These are phyloP conservation scores for Baorangia bicolor DNA, from an alignment of 768 basidiomycete species.

Conservation along the genomic window DNA sequence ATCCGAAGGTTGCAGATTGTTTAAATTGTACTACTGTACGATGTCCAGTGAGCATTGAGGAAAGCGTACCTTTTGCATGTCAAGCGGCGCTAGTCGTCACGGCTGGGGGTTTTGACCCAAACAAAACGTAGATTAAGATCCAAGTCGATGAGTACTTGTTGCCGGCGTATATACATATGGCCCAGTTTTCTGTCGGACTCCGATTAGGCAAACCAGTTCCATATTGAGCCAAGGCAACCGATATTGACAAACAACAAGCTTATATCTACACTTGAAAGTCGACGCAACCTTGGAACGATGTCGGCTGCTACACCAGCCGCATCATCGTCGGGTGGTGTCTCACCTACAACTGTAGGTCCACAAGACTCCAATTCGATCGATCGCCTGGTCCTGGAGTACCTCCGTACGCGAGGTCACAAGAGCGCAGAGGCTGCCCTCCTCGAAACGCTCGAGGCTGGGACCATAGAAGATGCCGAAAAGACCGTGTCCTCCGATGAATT, in stretches of 20 bases:
- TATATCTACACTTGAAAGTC: not conserved
- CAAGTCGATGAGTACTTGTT: no score
- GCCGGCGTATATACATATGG: no score
- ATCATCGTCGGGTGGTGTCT: slow-evolving; percentile 34
- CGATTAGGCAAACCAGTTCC: slow-evolving; percentile 1
- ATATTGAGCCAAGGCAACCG: not conserved
- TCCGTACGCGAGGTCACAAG: slow-evolving; percentile 46
- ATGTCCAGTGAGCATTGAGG: no score
- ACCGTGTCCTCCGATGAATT: slow-evolving; percentile 49
- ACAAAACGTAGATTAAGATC: not conserved
- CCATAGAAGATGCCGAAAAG: slow-evolving; percentile 37
- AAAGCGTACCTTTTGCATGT: no score
- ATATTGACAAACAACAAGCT: not conserved
- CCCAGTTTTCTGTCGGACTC: no score
- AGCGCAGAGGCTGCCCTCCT: slow-evolving; percentile 42
- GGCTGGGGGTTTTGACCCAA: not conserved
- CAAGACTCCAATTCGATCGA: slow-evolving; percentile 37
- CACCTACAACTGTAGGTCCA: slow-evolving; percentile 27
- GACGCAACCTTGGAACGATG: slow-evolving; percentile 17
- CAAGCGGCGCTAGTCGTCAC: no score
- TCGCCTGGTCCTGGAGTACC: slow-evolving; percentile 47
- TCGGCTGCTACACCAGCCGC: slow-evolving; percentile 34
- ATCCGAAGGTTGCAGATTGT: not conserved
- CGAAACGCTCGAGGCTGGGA: slow-evolving; percentile 37
- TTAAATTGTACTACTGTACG: not conserved